Evolutionary conservation across 2,329 filamentous ascomycete species (phyloP).

Genomic region (Blastomyces parvus): DNA sequence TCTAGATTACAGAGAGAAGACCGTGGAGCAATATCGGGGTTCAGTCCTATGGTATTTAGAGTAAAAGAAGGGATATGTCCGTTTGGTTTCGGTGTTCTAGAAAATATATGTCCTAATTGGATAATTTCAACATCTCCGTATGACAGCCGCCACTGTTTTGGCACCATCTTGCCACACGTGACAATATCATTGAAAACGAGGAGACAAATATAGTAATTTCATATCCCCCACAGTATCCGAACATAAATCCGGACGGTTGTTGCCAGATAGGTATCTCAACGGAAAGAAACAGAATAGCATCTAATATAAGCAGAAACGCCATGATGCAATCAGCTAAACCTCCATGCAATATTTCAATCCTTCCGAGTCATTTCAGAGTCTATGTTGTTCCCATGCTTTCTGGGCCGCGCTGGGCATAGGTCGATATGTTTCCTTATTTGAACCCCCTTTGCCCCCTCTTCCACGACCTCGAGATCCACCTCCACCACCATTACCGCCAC

Average conservation of each 20-base stretch:
- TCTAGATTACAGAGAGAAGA: background rate
- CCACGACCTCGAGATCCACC: conserved; percentile 19
- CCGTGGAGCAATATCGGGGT: background rate
- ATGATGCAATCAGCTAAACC: background rate
- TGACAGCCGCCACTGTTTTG: too few species aligned
- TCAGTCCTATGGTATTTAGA: background rate
- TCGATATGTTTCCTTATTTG: conserved; percentile 24
- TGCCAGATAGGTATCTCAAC: background rate
- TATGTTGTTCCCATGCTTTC: conserved; percentile 26
- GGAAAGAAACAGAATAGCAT: background rate
- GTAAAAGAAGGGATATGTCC: background rate
- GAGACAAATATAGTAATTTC: background rate
- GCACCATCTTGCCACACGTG: background rate
- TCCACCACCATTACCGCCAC: conserved; percentile 14
- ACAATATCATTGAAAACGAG: background rate
- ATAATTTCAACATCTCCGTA: too few species aligned
- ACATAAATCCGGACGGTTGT: background rate
- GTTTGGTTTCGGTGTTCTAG: background rate
- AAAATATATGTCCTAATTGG: too few species aligned
- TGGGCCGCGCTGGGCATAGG: conserved; percentile 27
- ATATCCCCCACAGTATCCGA: background rate
- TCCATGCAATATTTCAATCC: background rate
- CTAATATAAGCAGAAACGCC: background rate
- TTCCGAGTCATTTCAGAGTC: conserved; percentile 17
- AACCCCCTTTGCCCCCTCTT: conserved; percentile 11